Conservation (phyloP, 2,329 filamentous ascomycete species). For the Trichoderma simmonsii region DNA sequence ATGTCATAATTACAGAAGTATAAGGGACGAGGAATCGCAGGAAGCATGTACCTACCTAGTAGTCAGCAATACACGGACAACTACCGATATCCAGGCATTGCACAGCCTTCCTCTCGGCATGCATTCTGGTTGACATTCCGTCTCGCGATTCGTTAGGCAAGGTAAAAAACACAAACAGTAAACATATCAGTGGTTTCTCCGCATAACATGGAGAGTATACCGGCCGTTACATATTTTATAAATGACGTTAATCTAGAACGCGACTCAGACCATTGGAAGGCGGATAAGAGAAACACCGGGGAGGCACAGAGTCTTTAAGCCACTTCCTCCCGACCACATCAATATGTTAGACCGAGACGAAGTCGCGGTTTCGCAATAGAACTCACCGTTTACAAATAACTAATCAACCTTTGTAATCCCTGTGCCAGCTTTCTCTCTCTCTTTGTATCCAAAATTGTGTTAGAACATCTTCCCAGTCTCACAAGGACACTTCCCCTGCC, state of each 20-base stretch:
- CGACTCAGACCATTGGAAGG: background rate
- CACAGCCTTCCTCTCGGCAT: background rate
- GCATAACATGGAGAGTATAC: background rate
- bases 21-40: background rate
- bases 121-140: background rate
- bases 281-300: background rate
- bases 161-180: background rate
- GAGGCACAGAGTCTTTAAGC: background rate
- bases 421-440: background rate
- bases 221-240: background rate
- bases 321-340: background rate
- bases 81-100: background rate
- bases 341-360: background rate
- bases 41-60: fast-evolving
- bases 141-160: too few species aligned
- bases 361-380: background rate
- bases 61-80: background rate
- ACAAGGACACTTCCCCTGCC: background rate
- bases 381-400: background rate
- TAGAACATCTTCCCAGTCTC: background rate
- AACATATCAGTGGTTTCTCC: background rate
- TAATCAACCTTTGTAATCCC: background rate
- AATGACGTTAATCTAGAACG: background rate
- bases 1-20: background rate
- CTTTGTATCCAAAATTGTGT: background rate